A percentile compares a stretch with the other conserved stretches of the same genome.
Evolutionary conservation across 129 eudicot species (phyloP).

Genomic region (Rutidosis leptorrhynchoides): DNA sequence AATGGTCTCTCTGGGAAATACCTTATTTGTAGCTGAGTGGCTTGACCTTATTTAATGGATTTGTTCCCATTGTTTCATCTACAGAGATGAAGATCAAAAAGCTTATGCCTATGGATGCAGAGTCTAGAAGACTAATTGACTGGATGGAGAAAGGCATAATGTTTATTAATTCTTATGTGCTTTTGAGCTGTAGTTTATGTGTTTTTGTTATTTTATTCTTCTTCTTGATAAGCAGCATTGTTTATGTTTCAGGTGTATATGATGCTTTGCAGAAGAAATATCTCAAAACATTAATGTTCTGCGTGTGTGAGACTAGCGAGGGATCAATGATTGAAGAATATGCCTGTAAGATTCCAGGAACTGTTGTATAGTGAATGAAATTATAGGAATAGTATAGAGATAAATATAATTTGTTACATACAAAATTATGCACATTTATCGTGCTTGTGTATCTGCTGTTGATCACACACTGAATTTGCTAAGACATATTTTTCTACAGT

Average conservation of each 20-base stretch:
- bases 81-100: slow-evolving; percentile 98
- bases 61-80: slow-evolving; percentile 17
- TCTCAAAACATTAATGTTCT: slow-evolving; percentile 80
- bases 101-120: slow-evolving; percentile 97
- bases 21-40: slow-evolving; percentile 16
- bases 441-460: slow-evolving; percentile 8
- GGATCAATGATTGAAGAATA: slow-evolving; percentile 96
- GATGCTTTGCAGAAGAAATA: slow-evolving; percentile 95
- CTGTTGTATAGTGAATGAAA: slow-evolving; percentile 17
- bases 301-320: slow-evolving; percentile 70
- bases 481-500: slow-evolving; percentile 50
- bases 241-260: slow-evolving; percentile 68
- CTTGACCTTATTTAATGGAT: slow-evolving; percentile 16
- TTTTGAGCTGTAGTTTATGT: background rate
- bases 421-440: slow-evolving; percentile 11
- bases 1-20: background rate
- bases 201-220: slow-evolving; percentile 13
- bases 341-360: slow-evolving; percentile 65
- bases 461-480: slow-evolving; percentile 19
- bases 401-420: slow-evolving; percentile 1
- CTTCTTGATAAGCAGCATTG: background rate
- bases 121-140: slow-evolving; percentile 91
- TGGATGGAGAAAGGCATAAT: slow-evolving; percentile 99
- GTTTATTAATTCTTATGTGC: slow-evolving; percentile 6
- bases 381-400: background rate